Conservation (phyloP, 108 stramenopile species). For the Pseudonitzschia pungens region DNA sequence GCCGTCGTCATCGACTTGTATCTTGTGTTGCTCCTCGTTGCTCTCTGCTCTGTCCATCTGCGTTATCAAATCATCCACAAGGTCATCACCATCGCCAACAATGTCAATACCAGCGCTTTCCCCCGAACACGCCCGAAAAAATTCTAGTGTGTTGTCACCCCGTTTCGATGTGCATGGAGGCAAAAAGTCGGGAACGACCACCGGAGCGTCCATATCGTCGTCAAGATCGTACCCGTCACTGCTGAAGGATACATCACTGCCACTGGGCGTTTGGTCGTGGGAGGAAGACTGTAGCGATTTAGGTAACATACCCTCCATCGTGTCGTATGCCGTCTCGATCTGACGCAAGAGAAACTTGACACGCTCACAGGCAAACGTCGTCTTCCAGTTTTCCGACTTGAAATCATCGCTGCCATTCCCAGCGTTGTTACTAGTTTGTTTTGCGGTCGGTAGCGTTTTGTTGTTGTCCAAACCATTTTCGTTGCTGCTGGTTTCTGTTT, state of each 20-base stretch:
- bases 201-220: constrained; percentile 35
- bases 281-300: background rate
- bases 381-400: constrained; percentile 30
- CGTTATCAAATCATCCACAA: background rate
- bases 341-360: constrained; percentile 31
- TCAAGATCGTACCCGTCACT: constrained; percentile 5
- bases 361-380: constrained; percentile 30
- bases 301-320: constrained; percentile 35
- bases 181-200: constrained; percentile 50
- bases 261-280: background rate
- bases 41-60: background rate
- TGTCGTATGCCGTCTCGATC: constrained; percentile 47
- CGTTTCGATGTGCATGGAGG: constrained; percentile 49
- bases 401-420: background rate
- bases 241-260: background rate
- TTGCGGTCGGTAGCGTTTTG: background rate
- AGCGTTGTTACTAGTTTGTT: background rate
- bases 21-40: background rate
- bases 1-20: background rate
- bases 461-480: background rate
- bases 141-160: constrained; percentile 52
- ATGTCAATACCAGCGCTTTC: background rate
- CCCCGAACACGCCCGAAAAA: constrained; percentile 50
- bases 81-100: background rate
- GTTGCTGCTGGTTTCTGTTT: background rate